A percentile compares a stretch with the other conserved stretches of the same genome.
phyloP scores from a whole-genome alignment of 2,329 filamentous ascomycete species.

The Chaetomiaceae sp. region DNA sequence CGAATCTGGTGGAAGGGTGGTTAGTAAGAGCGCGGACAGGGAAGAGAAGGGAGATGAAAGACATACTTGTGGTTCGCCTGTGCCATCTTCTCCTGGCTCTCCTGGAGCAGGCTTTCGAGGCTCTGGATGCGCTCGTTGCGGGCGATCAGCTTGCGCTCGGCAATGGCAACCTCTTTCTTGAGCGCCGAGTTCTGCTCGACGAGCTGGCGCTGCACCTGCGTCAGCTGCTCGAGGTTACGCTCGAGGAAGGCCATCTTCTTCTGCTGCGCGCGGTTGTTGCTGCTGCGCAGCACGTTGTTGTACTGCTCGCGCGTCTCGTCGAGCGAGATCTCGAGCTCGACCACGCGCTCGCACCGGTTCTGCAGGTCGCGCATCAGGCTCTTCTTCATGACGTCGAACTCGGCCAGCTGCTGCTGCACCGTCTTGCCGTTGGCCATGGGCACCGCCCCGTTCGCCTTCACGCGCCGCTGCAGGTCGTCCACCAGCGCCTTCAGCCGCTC shows the following conservation, averaged over 20 bases:
- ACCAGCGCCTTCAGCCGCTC: constrained; percentile 72
- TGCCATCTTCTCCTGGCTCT: constrained; percentile 97
- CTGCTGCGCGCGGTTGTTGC: constrained; percentile 96
- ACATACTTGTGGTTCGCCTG: constrained; percentile 93
- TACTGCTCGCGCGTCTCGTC: constrained; percentile 98
- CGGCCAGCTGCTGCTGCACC: constrained; percentile 93
- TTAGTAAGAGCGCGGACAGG: background rate
- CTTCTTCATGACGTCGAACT: constrained; percentile 99
- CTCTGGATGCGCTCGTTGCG: constrained; percentile 95
- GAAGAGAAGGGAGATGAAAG: constrained; percentile 4
- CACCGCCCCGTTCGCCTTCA: constrained; percentile 56
- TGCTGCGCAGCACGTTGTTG: constrained; percentile 93
- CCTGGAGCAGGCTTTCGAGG: constrained; percentile 83
- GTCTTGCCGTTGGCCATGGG: constrained; percentile 79
- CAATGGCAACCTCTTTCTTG: constrained; percentile 99
- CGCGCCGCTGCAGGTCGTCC: constrained; percentile 68
- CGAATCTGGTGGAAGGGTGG: constrained; percentile 59
- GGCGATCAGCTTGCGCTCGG: constrained; percentile 92
- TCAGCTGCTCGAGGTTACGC: constrained; percentile 95
- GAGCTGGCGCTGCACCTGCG: constrained; percentile 92
- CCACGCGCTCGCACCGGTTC: constrained; percentile 95
- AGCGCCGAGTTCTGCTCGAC: constrained; percentile 95
- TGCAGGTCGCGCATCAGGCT: constrained; percentile 97
- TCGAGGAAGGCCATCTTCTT: constrained; percentile 99
- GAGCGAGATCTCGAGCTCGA: constrained; percentile 94